Percentiles rank a stretch among this genome's conserved stretches.
phyloP scores from a whole-genome alignment of 1,284 basidiomycete species.

The Ustilago nuda region DNA sequence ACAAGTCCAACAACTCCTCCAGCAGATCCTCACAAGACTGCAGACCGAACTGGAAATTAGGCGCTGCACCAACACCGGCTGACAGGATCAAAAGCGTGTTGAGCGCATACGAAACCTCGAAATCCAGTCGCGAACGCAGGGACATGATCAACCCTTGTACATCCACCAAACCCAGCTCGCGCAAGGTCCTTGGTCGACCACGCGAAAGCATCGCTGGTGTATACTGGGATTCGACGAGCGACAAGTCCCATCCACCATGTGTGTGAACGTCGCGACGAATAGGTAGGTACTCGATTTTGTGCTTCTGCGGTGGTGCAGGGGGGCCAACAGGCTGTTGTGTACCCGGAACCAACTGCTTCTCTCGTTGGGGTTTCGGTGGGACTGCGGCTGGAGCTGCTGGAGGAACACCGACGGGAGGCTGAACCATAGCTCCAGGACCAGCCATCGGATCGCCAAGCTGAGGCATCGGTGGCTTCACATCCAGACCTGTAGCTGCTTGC shows the following conservation, averaged over 20 bases:
- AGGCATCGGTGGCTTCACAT: constrained; percentile 39
- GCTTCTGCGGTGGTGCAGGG: constrained; percentile 72
- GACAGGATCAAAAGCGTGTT: constrained; percentile 89
- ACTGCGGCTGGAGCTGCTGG: constrained; percentile 4
- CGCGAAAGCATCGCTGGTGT: constrained; percentile 73
- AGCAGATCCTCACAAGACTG: constrained; percentile 82
- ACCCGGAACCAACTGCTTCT: constrained; percentile 35
- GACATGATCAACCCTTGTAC: constrained; percentile 90
- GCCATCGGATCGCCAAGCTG: constrained; percentile 22
- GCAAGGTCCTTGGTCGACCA: constrained; percentile 75
- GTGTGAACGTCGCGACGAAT: constrained; percentile 81
- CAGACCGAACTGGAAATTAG: constrained; percentile 77
- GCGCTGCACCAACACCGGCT: constrained; percentile 73
- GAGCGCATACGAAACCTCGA: constrained; percentile 88
- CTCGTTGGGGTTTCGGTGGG: constrained; percentile 25
- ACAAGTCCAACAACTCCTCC: constrained; percentile 85
- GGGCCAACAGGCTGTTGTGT: constrained; percentile 43
- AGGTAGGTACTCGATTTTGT: constrained; percentile 91
- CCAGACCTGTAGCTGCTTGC: constrained; percentile 8
- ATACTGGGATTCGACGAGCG: constrained; percentile 77
- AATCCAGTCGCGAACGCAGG: constrained; percentile 83
- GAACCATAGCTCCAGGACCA: constrained; percentile 14
- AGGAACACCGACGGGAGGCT: constrained; percentile 12
- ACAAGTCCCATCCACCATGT: constrained; percentile 85
- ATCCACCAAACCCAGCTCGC: constrained; percentile 85